These are phyloP conservation scores for Apiospora rasikravindrae DNA, from an alignment of 2,329 filamentous ascomycete species.

Conservation along the genomic window DNA sequence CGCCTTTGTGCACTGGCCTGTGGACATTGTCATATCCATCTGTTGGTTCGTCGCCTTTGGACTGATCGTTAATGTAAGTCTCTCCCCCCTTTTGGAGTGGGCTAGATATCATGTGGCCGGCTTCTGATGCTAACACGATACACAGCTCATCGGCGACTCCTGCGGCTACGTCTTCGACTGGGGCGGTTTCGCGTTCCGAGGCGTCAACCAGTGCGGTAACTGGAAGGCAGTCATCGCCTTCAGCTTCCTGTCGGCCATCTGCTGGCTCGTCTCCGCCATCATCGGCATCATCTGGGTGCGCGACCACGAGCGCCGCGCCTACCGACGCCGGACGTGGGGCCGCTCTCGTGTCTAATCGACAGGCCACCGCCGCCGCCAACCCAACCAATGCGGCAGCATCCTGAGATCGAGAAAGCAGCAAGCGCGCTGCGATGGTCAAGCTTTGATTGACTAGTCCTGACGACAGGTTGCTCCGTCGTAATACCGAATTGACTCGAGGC, in stretches of 20 bases:
- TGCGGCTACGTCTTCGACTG: conserved; percentile 67
- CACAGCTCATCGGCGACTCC: conserved; percentile 33
- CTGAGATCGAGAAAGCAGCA: not conserved
- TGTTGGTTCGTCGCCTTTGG: conserved; percentile 75
- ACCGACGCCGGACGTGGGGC: conserved; percentile 37
- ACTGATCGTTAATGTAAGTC: conserved; percentile 64
- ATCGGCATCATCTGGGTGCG: conserved; percentile 62
- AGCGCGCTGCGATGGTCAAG: not conserved
- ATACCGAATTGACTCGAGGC: not conserved
- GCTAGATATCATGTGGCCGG: not conserved
- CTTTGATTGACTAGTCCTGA: not conserved
- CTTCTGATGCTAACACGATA: not conserved
- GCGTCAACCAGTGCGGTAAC: conserved; percentile 63
- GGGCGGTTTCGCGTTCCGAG: conserved; percentile 55
- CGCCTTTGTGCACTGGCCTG: conserved; percentile 72
- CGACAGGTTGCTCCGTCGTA: not conserved
- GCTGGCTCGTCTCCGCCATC: conserved; percentile 70
- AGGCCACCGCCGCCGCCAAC: not conserved
- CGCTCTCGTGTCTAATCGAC: conserved; percentile 35
- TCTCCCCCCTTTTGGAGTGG: not conserved
- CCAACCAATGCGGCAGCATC: not conserved
- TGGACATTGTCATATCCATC: conserved; percentile 71
- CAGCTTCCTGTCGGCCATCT: conserved; percentile 70
- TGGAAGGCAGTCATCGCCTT: conserved; percentile 77
- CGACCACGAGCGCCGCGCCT: conserved; percentile 42